A percentile compares a stretch with the other conserved stretches of the same genome.
phyloP scores from a whole-genome alignment of 345 rosid species.

The Eucalyptus tenuipes region DNA sequence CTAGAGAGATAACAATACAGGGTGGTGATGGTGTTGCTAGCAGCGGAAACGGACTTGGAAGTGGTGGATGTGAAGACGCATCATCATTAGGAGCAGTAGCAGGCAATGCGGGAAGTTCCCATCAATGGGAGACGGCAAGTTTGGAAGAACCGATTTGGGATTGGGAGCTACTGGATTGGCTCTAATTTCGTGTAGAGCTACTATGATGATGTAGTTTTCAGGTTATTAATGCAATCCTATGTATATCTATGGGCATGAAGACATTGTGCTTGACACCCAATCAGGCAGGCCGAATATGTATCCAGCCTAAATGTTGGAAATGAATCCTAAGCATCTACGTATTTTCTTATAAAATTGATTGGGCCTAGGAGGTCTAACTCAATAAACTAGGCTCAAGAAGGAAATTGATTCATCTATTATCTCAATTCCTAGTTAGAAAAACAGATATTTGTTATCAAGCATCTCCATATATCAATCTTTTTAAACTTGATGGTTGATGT shows the following conservation, averaged over 20 bases:
- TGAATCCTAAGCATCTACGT: background rate
- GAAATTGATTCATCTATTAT: background rate
- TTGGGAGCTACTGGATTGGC: background rate
- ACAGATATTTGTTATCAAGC: background rate
- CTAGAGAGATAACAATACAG: background rate
- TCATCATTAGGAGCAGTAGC: background rate
- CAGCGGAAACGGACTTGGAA: background rate
- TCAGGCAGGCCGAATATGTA: background rate
- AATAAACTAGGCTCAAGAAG: background rate
- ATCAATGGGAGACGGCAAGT: background rate
- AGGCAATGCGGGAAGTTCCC: background rate
- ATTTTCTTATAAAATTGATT: background rate
- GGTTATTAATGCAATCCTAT: background rate
- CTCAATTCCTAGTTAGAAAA: background rate
- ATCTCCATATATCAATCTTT: background rate
- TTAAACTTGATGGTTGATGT: background rate
- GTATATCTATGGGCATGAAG: background rate
- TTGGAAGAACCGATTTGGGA: background rate
- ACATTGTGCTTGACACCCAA: background rate
- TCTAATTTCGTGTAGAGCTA: background rate
- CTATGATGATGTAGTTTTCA: background rate
- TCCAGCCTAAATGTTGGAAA: background rate
- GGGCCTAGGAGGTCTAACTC: background rate
- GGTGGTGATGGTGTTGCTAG: background rate
- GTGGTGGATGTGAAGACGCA: background rate